Conservation (phyloP, 2,329 filamentous ascomycete genomes). For the Fusarium sp. region DNA sequence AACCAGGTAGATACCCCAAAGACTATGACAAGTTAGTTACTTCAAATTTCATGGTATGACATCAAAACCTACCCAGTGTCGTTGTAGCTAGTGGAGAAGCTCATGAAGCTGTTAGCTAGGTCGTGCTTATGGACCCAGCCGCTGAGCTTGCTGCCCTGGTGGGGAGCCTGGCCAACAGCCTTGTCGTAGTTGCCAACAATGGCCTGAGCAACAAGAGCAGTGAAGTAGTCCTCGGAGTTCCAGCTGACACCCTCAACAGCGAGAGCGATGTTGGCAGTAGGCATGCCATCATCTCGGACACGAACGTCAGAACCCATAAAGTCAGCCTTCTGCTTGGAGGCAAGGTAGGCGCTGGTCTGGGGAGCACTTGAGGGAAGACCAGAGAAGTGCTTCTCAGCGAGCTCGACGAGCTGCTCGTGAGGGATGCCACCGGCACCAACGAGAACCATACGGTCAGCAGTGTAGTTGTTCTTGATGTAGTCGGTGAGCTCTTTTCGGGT, state of each 20-base stretch:
- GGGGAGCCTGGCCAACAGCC: constrained; percentile 95
- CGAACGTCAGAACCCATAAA: constrained; percentile 97
- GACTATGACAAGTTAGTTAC: constrained; percentile 63
- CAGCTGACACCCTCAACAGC: constrained; percentile 99
- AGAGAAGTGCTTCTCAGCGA: constrained; percentile 96
- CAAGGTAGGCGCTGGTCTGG: constrained; percentile 76
- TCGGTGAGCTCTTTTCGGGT: constrained; percentile 87
- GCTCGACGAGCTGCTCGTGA: constrained; percentile 91
- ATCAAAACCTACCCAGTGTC: constrained; percentile 83
- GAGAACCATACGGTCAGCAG: constrained; percentile 98
- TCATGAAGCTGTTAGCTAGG: constrained; percentile 99
- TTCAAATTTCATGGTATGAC: neutral
- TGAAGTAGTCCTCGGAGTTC: constrained; percentile 99
- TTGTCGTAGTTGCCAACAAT: constrained; percentile 99
- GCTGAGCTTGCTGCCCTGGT: constrained; percentile 98
- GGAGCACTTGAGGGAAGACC: constrained; percentile 79
- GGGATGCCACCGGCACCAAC: constrained; percentile 94
- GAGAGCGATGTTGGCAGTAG: constrained; percentile 96
- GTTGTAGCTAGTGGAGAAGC: constrained; percentile 99
- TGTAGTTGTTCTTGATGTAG: constrained; percentile 99
- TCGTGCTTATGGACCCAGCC: constrained; percentile 92
- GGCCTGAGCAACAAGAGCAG: constrained; percentile 94
- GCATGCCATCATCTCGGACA: constrained; percentile 94
- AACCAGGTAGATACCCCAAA: constrained; percentile 99
- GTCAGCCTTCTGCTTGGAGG: constrained; percentile 88